These are phyloP conservation scores for Dryadomyces sulphureus DNA, from an alignment of 2,329 filamentous ascomycete genomes.

Conservation along the genomic window DNA sequence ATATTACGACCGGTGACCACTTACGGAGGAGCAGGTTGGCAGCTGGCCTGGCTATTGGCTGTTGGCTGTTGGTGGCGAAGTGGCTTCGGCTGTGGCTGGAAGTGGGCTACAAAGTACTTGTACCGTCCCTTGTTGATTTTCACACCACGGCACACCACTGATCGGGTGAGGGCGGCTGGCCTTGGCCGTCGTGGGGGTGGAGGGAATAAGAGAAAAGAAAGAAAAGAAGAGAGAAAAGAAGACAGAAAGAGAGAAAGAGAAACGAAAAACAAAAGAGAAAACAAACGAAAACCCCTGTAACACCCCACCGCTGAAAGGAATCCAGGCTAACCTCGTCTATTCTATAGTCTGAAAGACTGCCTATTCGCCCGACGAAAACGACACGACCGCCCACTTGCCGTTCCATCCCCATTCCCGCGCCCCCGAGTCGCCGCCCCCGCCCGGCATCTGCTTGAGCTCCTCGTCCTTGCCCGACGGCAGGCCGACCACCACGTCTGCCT, in stretches of 20 bases:
- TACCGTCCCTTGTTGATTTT: too few relatives aligned
- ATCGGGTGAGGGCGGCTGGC: too few relatives aligned
- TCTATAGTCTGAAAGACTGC: not conserved
- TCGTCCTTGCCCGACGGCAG: slow-evolving; percentile 70
- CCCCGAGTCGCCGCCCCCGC: slow-evolving; percentile 55
- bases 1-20: too few relatives aligned
- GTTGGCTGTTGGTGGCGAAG: too few relatives aligned
- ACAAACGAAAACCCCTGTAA: not conserved
- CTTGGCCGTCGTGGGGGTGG: too few relatives aligned
- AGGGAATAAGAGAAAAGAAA: not conserved
- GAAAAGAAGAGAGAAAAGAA: not conserved
- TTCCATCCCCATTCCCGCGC: slow-evolving; percentile 85
- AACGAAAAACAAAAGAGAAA: not conserved
- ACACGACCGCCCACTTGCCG: slow-evolving; percentile 93
- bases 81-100: too few relatives aligned
- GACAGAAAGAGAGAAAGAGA: not conserved
- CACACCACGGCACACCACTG: too few relatives aligned
- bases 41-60: too few relatives aligned
- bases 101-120: too few relatives aligned
- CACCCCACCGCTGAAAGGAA: not conserved
- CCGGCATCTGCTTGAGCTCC: slow-evolving; percentile 51
- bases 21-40: too few relatives aligned
- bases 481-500: slow-evolving; percentile 89
- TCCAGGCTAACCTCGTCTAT: not conserved
- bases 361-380: slow-evolving; percentile 51